Conservation (phyloP, 495 filamentous ascomycete genomes). For the Elaphomyces granulatus region DNA sequence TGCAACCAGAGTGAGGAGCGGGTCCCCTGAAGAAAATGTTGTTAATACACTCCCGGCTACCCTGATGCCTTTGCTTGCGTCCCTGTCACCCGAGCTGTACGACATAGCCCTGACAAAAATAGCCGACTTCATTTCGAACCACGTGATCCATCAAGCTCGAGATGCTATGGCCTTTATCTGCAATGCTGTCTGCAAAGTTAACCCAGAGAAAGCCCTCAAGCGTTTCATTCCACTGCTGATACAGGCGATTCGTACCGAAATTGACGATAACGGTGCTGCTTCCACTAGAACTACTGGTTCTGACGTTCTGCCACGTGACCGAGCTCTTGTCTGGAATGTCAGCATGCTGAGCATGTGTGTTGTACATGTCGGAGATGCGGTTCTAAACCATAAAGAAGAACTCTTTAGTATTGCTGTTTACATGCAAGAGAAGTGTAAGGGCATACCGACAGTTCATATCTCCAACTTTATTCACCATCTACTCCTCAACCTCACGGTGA, state of each 20-base stretch:
- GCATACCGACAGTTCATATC: constrained; percentile 86
- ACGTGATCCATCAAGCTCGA: constrained; percentile 92
- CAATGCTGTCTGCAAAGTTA: constrained; percentile 87
- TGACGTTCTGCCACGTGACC: constrained; percentile 83
- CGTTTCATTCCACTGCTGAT: constrained; percentile 80
- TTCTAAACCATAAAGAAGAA: constrained; percentile 74
- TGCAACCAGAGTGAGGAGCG: constrained; percentile 66
- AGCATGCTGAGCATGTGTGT: constrained; percentile 98
- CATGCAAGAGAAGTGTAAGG: constrained; percentile 90
- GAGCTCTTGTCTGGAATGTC: constrained; percentile 90
- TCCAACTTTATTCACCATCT: constrained; percentile 97
- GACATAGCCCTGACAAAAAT: constrained; percentile 86
- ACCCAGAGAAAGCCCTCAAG: constrained; percentile 82
- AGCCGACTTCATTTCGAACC: constrained; percentile 78
- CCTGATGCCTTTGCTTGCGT: constrained; percentile 78
- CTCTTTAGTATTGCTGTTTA: constrained; percentile 84
- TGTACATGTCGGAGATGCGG: constrained; percentile 82
- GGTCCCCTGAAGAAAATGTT: constrained; percentile 91
- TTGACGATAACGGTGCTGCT: constrained; percentile 92
- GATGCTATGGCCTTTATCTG: constrained; percentile 99
- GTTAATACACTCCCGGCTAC: constrained; percentile 91
- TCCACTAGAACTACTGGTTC: constrained; percentile 86
- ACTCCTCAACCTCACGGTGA: constrained; percentile 90
- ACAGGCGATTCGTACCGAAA: constrained; percentile 85
- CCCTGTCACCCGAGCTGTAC: constrained; percentile 85